Base-by-base conservation (phyloP, 208 protist species). In the Trypanosoma boissoni region DNA sequence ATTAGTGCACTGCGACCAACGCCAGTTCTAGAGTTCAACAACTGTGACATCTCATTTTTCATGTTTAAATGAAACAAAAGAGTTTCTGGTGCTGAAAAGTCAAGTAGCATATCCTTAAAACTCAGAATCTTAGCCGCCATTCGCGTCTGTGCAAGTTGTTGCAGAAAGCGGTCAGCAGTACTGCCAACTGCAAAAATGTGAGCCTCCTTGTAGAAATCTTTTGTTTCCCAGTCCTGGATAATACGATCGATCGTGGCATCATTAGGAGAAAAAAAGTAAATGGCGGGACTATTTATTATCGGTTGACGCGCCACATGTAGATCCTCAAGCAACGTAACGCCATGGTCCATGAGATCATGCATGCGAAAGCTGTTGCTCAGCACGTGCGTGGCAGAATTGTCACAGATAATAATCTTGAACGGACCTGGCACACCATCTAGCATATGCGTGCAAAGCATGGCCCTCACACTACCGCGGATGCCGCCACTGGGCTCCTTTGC, bases 331-430 rank as follows among this genome's bases (percentile, higher is more conserved):
- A 91, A 68, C 16, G 79, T 80, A 9, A 91, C 72, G 48, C 78
- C 80, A 55, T 88, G 80, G 37, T 77, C 75, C 80, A 90, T 86
- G 37, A 93, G 58, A 39, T 93, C 83, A 57, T 87, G 68, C 72
- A 93, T 83, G 57, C 80, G 78, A 34, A 87, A 37, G 44, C 68
- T 85, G 16, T 52, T 72, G 57, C 77, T 89, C 21, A 93, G 64
- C 32, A 88, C 63, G 28, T 80, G 61, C 10, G 80, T 74, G 0
- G 71, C 74, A 4, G 58, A 51, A n/a, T 68, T 58, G 44, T 93
- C 86, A 55, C 76, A 88, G 7, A 93, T 66, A 34, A 91, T 57
- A 46, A 91, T 78, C 57, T 92, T 92, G 64, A 78, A 83, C 4
- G 56, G 24, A 12, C 72, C 78, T 2, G 55, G 46, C 1, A 88